Evolutionary conservation across 2,329 filamentous ascomycete genomes (phyloP).

Genomic region (Colletotrichum falcatum): DNA sequence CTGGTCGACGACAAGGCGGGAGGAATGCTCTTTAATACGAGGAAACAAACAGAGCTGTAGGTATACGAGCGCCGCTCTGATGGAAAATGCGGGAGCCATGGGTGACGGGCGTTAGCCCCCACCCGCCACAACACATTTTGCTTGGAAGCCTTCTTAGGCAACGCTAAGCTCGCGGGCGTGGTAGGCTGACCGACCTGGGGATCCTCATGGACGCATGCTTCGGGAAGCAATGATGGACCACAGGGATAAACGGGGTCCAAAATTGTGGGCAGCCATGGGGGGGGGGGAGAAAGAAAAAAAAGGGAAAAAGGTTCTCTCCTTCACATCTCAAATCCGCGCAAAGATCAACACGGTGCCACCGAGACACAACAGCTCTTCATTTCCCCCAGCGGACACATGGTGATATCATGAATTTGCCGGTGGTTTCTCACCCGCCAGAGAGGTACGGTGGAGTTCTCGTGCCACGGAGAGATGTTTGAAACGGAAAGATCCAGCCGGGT

Average conservation of each 20-base stretch:
- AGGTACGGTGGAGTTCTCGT: conserved; percentile 10
- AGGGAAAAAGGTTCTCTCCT: neutral
- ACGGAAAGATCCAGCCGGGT: conserved; percentile 12
- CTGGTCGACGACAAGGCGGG: conserved; percentile 9
- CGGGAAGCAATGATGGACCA: conserved; percentile 30
- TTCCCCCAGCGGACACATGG: neutral
- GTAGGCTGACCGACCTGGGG: conserved; percentile 3
- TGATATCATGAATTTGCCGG: conserved; percentile 1
- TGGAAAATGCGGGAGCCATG: conserved; percentile 28
- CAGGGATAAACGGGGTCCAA: conserved; percentile 16
- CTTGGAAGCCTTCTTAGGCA: conserved; percentile 5
- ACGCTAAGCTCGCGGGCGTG: conserved; percentile 24
- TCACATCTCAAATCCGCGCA: conserved; percentile 17
- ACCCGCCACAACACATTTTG: conserved; percentile 28
- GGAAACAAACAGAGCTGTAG: conserved; percentile 20
- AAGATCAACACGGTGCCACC: conserved; percentile 24
- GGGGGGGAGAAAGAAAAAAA: too few species aligned
- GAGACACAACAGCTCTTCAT: conserved; percentile 31
- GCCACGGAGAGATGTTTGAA: conserved; percentile 1
- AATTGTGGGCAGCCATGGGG: neutral
- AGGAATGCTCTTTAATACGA: conserved; percentile 30
- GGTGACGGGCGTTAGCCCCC: conserved; percentile 31
- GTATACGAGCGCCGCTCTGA: conserved; percentile 16
- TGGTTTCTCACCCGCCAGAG: neutral
- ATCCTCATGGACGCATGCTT: neutral